phyloP scores from a whole-genome alignment of 139 green algal species.

The Coccomyxa sp. region DNA sequence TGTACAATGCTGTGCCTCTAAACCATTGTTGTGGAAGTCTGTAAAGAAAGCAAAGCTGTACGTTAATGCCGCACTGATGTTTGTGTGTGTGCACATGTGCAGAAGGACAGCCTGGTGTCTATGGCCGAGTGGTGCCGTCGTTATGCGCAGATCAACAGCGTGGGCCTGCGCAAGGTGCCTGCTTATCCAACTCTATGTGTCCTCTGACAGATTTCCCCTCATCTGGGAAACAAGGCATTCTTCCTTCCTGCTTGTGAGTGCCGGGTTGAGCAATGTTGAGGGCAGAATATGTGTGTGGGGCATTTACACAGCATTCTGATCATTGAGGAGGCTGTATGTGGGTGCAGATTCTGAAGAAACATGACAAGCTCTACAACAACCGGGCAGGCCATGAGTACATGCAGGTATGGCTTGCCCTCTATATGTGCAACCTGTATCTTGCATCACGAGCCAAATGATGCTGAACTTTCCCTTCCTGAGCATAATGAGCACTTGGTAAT shows the following conservation, averaged over 20 bases:
- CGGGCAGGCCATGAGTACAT: constrained; percentile 29
- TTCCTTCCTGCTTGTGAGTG: neutral
- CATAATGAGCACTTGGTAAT: neutral
- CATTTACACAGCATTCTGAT: neutral
- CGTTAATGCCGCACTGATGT: neutral
- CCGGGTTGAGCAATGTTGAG: neutral
- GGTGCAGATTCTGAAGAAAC: constrained; percentile 46
- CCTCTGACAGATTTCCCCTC: neutral
- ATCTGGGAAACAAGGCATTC: neutral
- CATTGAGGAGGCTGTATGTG: neutral
- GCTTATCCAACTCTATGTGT: neutral
- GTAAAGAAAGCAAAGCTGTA: too few relatives aligned
- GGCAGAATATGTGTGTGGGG: neutral
- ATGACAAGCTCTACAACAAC: constrained; percentile 43
- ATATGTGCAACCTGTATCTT: neutral
- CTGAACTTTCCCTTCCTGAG: neutral
- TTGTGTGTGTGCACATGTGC: neutral
- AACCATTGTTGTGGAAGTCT: too few relatives aligned
- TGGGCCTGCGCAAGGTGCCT: constrained; percentile 37
- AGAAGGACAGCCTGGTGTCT: constrained; percentile 21
- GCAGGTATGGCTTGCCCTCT: constrained; percentile 13
- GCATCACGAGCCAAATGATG: neutral
- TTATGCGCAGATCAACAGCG: constrained; percentile 38
- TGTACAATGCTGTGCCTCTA: too few relatives aligned
- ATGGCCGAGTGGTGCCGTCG: constrained; percentile 42